Evolutionary conservation across 768 basidiomycete species (phyloP).

Genomic region (Boletus pseudo-olivaceus): DNA sequence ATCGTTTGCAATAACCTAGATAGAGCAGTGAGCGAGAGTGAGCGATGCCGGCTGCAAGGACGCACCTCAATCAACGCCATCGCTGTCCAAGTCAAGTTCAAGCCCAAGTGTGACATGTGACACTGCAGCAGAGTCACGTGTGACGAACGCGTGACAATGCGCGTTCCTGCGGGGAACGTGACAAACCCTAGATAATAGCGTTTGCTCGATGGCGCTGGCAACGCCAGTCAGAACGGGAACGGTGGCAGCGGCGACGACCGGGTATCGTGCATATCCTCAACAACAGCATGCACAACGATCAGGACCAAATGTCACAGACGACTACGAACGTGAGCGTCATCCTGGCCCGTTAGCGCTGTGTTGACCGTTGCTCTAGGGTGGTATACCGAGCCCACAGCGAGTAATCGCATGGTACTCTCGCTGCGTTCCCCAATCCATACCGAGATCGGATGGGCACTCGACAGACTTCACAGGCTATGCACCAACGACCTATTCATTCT

Average conservation of each 20-base stretch:
- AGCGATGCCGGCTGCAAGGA: background rate
- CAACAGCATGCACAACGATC: conserved; percentile 17
- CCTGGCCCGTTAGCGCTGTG: background rate
- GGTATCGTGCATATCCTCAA: conserved; percentile 28
- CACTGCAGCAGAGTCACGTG: conserved; percentile 1
- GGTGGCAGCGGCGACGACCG: conserved; percentile 10
- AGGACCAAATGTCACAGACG: conserved; percentile 56
- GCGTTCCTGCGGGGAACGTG: conserved; percentile 9
- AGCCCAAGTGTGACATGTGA: conserved; percentile 15
- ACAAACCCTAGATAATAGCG: background rate
- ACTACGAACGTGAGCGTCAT: conserved; percentile 64
- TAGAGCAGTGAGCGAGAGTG: background rate
- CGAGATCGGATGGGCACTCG: conserved; percentile 88
- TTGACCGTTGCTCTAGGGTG: conserved; percentile 49
- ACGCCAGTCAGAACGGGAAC: conserved; percentile 29
- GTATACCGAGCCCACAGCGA: conserved; percentile 77
- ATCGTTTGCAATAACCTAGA: conserved; percentile 91
- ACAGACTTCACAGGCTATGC: conserved; percentile 78
- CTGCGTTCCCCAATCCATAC: conserved; percentile 76
- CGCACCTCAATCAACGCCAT: conserved; percentile 58
- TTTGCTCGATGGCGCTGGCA: conserved; percentile 25
- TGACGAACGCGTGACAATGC: conserved; percentile 24
- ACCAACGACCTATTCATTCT: conserved; percentile 77
- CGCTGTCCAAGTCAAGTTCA: background rate
- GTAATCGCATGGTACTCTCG: conserved; percentile 89